Evolutionary conservation across 495 filamentous ascomycete genomes (phyloP), one percentile per base, ranked within the genome.

Genomic region (Trichoderma reesei): DNA sequence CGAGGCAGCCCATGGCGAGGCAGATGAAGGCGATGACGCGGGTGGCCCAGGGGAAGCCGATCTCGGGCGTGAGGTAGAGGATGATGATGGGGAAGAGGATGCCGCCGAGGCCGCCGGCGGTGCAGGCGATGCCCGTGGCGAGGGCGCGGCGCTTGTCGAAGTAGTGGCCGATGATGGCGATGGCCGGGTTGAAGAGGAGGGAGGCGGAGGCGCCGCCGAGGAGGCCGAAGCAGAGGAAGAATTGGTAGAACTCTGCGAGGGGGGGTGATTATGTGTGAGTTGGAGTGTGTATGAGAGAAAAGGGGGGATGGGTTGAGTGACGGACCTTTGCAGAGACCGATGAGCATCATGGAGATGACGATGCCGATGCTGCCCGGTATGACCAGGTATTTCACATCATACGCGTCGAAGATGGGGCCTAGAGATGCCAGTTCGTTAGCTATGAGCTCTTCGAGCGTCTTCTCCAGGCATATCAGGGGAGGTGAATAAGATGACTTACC

Each of bases 51-150:
- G 73, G 72, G 74, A 87, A 89, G 11, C 83, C 81, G 10, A 84
- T 34, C 3, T 71, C 68, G 0, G 76, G 73, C 5, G 87, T 76
- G 3, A 80, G 69, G 0, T 70, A 66, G 41, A 81, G 78, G 39
- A 88, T 70, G 18, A 83, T 65, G 16, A 88, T 66, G 9, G 86
- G 86, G 62, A 88, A 84, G 2, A 83, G 72, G 39, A 87, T 80
- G 13, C 86, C 86, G 14, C 86, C 86, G 20, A 85, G 74, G 6
- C 82, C 83, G 6, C 83, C 82, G 0, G 84, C 81, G 0, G 79
- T 83, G 66, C 84, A 82, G 16, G 85, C 83, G 41, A 88, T 75
- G n/a, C 86, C 86, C n/a, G 80, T 85, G 0, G 85, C 86, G 5
- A 88, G 71, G 0, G 82, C 86, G 2, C 86, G 79, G 18, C 81